Base-by-base conservation (phyloP, 2,329 filamentous ascomycete genomes). In the Colletotrichum graminicola region DNA sequence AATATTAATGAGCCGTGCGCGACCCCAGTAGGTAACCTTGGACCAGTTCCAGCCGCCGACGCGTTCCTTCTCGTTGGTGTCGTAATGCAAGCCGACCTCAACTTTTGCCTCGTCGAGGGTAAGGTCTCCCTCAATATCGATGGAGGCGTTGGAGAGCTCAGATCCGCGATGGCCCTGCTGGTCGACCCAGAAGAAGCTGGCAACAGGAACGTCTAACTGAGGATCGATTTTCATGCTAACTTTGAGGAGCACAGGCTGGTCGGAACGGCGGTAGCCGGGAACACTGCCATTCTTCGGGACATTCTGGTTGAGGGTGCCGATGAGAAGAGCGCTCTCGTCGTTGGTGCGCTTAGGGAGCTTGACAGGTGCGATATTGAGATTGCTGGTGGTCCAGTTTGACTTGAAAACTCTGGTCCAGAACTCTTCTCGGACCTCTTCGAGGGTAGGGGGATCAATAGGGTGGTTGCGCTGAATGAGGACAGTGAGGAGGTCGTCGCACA, bases 161-260 rank as follows among this genome's bases (percentile, higher is more conserved):
- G 47, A 54, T 39, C 39, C 56, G 14, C 47, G 45, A 34, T 71
- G 66, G 52, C 43, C 62, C n/a, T 66, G 49, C 32, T 65, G 26
- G n/a, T 66, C 70, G 11, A 70, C 43, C 70, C 70, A 72, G 55
- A 56, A 51, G 62, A 72, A 70, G 32, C 36, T 51, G 43, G 60
- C 60, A 0, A 34, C 61, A 10, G 51, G 32, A 36, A 49, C 55
- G 34, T 51, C 39, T 4, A 34, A 47, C 4, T 55, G 47, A 18
- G 47, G 39, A 7, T 64, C 55, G 10, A 55, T 60, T n/a, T 59
- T 49, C n/a, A 70, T 56, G 43, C 60, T 62, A 10, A 57, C 61
- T 26, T 72, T 66, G 41, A 66, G 52, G 2, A 61, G 47, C 4
- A 65, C 70, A 2, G 66, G 49, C 14, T 61, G 49, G 21, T 57